Evolutionary conservation across 2,329 filamentous ascomycete genomes (phyloP).

Genomic region (Cyphellophora attinorum): DNA sequence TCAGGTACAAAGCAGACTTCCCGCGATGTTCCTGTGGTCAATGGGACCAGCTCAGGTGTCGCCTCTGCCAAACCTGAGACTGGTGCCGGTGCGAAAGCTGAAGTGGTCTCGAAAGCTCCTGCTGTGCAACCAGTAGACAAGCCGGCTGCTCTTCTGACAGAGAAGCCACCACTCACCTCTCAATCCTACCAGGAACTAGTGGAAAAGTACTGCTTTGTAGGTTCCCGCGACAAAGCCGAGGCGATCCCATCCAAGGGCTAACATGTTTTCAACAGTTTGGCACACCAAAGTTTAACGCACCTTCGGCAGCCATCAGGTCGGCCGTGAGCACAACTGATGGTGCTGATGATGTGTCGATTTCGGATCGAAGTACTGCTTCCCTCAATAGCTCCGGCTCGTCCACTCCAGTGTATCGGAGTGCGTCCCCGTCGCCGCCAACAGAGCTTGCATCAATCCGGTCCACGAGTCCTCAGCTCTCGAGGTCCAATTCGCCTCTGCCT

Average conservation of each 20-base stretch:
- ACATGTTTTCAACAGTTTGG: slow-evolving; percentile 37
- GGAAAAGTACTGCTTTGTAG: slow-evolving; percentile 99
- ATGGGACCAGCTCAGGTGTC: slow-evolving; percentile 7
- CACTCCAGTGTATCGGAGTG: slow-evolving; percentile 12
- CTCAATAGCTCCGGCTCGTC: slow-evolving; percentile 20
- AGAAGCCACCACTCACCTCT: slow-evolving; percentile 66
- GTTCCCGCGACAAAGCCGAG: slow-evolving; percentile 44
- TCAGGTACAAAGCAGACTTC: slow-evolving; percentile 17
- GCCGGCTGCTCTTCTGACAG: slow-evolving; percentile 46
- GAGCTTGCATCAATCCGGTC: slow-evolving; percentile 7
- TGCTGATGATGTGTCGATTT: too few relatives aligned
- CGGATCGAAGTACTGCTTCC: slow-evolving; percentile 14
- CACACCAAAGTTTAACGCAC: slow-evolving; percentile 32
- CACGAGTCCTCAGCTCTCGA: slow-evolving; percentile 26
- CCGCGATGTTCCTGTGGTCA: slow-evolving; percentile 16
- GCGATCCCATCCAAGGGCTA: slow-evolving; percentile 18
- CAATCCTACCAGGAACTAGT: slow-evolving; percentile 93
- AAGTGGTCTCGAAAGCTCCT: slow-evolving; percentile 7
- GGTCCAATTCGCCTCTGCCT: slow-evolving; percentile 33
- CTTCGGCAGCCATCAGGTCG: slow-evolving; percentile 14
- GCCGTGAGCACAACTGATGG: slow-evolving; percentile 26
- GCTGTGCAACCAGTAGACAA: slow-evolving; percentile 29
- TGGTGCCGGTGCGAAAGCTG: slow-evolving; percentile 9
- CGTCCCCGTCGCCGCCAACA: slow-evolving; percentile 9
- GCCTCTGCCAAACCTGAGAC: slow-evolving; percentile 10